phyloP scores from a whole-genome alignment of 306 rosid species.

The Argentina anserina region DNA sequence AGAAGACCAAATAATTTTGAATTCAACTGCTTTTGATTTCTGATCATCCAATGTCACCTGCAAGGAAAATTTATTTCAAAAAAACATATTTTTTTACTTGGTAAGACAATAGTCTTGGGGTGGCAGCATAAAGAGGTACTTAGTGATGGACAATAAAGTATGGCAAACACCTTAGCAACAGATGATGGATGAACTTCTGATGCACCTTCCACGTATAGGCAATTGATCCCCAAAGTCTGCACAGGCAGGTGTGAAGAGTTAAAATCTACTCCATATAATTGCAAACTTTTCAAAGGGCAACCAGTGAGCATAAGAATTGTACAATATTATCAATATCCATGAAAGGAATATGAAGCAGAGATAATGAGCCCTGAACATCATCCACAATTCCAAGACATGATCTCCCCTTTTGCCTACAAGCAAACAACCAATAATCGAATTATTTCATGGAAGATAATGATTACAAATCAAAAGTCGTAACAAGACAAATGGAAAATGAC shows the following conservation, averaged over 20 bases:
- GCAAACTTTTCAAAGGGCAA: conserved; percentile 10
- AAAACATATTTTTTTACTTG: neutral
- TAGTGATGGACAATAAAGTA: neutral
- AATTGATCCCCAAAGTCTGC: conserved; percentile 56
- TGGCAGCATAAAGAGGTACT: conserved; percentile 5
- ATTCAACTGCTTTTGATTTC: conserved; percentile 50
- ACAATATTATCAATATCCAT: conserved; percentile 83
- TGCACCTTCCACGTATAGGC: conserved; percentile 84
- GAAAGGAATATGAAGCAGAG: conserved; percentile 72
- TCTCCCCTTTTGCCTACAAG: conserved; percentile 69
- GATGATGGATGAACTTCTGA: conserved; percentile 68
- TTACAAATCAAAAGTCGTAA: neutral
- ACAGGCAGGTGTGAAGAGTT: conserved; percentile 22
- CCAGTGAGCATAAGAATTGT: conserved; percentile 28
- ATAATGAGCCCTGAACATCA: conserved; percentile 49
- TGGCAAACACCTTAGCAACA: conserved; percentile 62
- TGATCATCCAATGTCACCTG: conserved; percentile 69
- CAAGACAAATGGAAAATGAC: conserved; percentile 4
- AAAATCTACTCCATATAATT: conserved; percentile 11
- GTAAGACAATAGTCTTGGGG: neutral
- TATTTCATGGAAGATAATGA: neutral
- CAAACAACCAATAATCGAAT: conserved; percentile 19
- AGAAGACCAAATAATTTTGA: conserved; percentile 77
- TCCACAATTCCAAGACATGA: conserved; percentile 85
- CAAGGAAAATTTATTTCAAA: neutral